Evolutionary conservation across 1,284 basidiomycete genomes (phyloP), one percentile per base, ranked within the genome.

Genomic region (Phellopilus nigrolimitatus): DNA sequence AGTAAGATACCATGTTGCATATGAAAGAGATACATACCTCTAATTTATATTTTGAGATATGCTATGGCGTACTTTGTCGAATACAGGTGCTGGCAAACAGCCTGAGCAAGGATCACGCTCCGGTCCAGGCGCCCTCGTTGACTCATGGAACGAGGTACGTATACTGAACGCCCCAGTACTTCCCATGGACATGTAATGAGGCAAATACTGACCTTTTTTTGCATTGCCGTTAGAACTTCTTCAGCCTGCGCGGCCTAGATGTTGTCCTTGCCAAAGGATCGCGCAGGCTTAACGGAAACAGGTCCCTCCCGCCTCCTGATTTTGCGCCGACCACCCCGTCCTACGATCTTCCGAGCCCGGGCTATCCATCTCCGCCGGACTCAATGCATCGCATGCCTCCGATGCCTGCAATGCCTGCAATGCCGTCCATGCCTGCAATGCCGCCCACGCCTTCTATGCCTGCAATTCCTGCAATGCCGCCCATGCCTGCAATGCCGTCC

Each of bases 221-320:
- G n/a, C n/a, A n/a, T 50, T 12, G 13, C 10, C 15, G 4, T 10
- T 24, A 54, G 45, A 41, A 48, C 25, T 51, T 56, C 54, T 56
- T 56, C 49, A 36, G 33, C 15, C 54, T 25, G 3, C 49, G 54
- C 4, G 51, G 51, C 2, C 41, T 56, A 5, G 50, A 56, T 9
- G 47, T 56, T 22, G 50, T 49, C n/a, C 54, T 56, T 25, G 50
- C 51, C 8, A 47, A 43, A 13, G 54, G 54, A 7, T 31, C 39
- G 3, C 54, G 54, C 42, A 47, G 50, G 44, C 27, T 56, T 3
- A 56, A 37, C 24, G 53, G 53, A 2, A 38, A 54, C 38, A 50
- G 10, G 27, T 38, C 36, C 9, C 24, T 50, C 2, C 43, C 28
- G 2, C 53, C 53, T 27, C 53, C 53, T 21, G 53, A 54, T 25